Evolutionary conservation across 352 stramenopile genomes (phyloP).

Genomic region (Thraustotheca clavata): DNA sequence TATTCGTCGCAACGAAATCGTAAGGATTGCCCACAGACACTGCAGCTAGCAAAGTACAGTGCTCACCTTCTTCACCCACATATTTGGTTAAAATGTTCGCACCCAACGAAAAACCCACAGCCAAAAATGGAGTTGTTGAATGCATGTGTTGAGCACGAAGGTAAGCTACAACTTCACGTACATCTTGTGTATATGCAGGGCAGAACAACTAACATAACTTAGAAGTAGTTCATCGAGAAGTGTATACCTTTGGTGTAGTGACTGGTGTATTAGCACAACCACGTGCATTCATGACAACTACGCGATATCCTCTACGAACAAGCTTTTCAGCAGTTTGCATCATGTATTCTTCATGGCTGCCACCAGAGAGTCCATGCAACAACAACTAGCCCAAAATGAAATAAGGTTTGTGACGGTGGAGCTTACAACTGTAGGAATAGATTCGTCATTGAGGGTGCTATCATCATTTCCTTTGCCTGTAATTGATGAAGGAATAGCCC

Average conservation of each 20-base stretch:
- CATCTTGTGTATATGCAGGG: conserved; percentile 54
- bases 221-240: neutral
- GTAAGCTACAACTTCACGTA: conserved; percentile 37
- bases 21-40: conserved; percentile 67
- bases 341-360: conserved; percentile 54
- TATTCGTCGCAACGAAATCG: conserved; percentile 39
- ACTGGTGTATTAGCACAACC: conserved; percentile 54
- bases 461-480: neutral
- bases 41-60: conserved; percentile 30
- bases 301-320: conserved; percentile 41
- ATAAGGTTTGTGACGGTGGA: conserved; percentile 28
- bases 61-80: conserved; percentile 41
- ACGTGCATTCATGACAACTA: conserved; percentile 62
- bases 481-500: conserved; percentile 33
- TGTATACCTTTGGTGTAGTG: conserved; percentile 29
- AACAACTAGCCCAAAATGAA: conserved; percentile 35
- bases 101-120: conserved; percentile 58
- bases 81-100: conserved; percentile 72
- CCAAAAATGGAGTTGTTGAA: conserved; percentile 27
- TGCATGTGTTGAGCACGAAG: conserved; percentile 24
- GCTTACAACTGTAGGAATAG: conserved; percentile 9
- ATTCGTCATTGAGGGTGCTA: neutral
- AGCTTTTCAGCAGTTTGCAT: conserved; percentile 35
- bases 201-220: conserved; percentile 42
- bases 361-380: conserved; percentile 47